Base-by-base conservation (phyloP, 1,284 basidiomycete genomes). In the Rhodotorula sp. region DNA sequence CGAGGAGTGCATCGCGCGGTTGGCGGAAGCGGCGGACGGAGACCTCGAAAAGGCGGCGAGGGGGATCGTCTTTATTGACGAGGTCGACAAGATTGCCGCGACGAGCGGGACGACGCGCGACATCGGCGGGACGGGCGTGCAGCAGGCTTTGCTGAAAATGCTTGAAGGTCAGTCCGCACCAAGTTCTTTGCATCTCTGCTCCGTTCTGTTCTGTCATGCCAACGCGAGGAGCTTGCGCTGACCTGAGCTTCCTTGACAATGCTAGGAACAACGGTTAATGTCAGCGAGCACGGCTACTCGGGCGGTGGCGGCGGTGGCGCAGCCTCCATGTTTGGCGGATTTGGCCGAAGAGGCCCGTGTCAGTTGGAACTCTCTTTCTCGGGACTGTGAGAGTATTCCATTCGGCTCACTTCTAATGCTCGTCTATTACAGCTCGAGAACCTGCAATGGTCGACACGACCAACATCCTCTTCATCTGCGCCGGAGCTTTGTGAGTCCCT, bases 111-210 rank as follows among this genome's bases (percentile, higher is more conserved):
- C 85, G 18, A 18, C 48, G 54, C 89, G 90, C 63, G 96, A 98
- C 80, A 94, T 98, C 0, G 91, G 92, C 29, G 95, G 95, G 7
- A 94, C 97, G 84, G 95, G 95, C 49, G 95, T 98, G 5, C 95
- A 98, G 79, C 95, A 97, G 81, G 84, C 92, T 16, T 85, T 98
- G 31, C 84, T 98, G 1, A 87, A 93, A 61, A 90, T 97, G 87
- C 89, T 98, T 85, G 95, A 98, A 83, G 67, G 64, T 60, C 26
- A 31, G 64, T 29, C 34, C 34, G 34, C 34, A 34, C 34, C 34
- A 34, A 8, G 6, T 6, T 34, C 8, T 34, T 34, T n/a, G 5
- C 52, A 10, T 54, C 23, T 29, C 34, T 34, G 34, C 34, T 34
- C 34, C 8, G 34, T 58, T 12, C 34, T 54, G 23, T 16, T 10